Percentiles rank a stretch among this genome's conserved stretches.
These are phyloP conservation scores for Chernovozyma sophiae-reginae DNA, from an alignment of 1,139 yeast species.

Conservation along the genomic window DNA sequence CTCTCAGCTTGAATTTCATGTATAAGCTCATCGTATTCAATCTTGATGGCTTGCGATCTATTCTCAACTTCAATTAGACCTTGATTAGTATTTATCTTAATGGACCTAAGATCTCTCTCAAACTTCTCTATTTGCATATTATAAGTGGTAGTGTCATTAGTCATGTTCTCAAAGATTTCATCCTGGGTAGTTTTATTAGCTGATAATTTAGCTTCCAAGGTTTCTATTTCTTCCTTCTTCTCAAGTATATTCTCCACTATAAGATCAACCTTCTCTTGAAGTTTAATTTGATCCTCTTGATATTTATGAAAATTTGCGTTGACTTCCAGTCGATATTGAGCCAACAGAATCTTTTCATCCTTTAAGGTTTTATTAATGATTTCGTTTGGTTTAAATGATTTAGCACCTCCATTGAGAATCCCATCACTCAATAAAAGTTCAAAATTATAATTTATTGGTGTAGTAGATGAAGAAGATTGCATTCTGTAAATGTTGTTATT, in stretches of 20 bases:
- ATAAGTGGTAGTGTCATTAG: constrained; percentile 49
- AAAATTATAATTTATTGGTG: constrained; percentile 17
- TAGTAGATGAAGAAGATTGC: constrained; percentile 13
- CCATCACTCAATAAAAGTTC: constrained; percentile 23
- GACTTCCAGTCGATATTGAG: constrained; percentile 46
- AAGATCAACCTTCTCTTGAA: constrained; percentile 60
- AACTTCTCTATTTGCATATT: constrained; percentile 64
- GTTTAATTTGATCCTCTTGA: constrained; percentile 56
- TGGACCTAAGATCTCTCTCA: constrained; percentile 56
- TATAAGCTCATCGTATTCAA: constrained; percentile 51
- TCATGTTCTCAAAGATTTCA: constrained; percentile 54
- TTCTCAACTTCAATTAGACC: constrained; percentile 55
- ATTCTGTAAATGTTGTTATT: constrained; percentile 51
- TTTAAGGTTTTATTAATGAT: constrained; percentile 17
- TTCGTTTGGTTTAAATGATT: constrained; percentile 17
- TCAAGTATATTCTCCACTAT: constrained; percentile 52
- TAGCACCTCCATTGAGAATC: constrained; percentile 3
- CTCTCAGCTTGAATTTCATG: constrained; percentile 47
- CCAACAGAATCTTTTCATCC: constrained; percentile 38
- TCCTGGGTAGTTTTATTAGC: constrained; percentile 54
- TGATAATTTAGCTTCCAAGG: constrained; percentile 53
- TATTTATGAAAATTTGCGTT: constrained; percentile 45
- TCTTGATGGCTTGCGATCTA: constrained; percentile 49
- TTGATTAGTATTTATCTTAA: constrained; percentile 48
- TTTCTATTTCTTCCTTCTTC: constrained; percentile 56